These are phyloP conservation scores for Mallotus nudiflorus DNA, from an alignment of 345 rosid species.

Conservation along the genomic window DNA sequence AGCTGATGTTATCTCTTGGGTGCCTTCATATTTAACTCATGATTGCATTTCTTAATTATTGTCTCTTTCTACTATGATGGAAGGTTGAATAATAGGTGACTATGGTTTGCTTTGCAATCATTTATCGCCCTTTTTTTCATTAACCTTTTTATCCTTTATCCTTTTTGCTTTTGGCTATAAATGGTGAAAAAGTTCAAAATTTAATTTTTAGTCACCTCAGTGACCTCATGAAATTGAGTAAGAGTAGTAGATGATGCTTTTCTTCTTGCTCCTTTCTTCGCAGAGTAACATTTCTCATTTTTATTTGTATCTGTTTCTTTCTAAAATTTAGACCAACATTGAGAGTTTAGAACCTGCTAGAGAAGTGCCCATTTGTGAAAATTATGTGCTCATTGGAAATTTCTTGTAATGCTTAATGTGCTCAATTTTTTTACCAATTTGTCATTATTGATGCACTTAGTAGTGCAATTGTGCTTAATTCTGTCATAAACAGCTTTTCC, in stretches of 20 bases:
- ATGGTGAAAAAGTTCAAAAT: constrained; percentile 23
- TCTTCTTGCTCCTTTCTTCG: constrained; percentile 57
- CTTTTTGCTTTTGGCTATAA: constrained; percentile 46
- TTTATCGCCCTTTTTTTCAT: too few relatives aligned
- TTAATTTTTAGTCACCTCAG: constrained; percentile 42
- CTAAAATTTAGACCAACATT: too few relatives aligned
- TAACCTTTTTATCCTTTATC: too few relatives aligned
- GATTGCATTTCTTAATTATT: too few relatives aligned
- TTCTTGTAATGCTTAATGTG: background rate
- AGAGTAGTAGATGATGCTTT: constrained; percentile 47
- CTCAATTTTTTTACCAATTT: background rate
- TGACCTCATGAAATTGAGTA: constrained; percentile 52
- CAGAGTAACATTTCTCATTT: constrained; percentile 39
- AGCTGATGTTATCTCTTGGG: too few relatives aligned
- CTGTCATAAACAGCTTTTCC: background rate
- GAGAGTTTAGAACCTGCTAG: too few relatives aligned
- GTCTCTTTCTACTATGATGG: too few relatives aligned
- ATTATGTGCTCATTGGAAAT: too few relatives aligned
- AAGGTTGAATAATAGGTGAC: too few relatives aligned
- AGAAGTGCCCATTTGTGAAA: too few relatives aligned
- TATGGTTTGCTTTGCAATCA: too few relatives aligned
- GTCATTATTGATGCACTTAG: constrained; percentile 2
- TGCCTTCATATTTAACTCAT: too few relatives aligned
- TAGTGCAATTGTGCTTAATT: background rate
- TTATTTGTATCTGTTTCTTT: background rate